Evolutionary conservation across 768 basidiomycete genomes (phyloP).

Genomic region (Macrolepiota dolichaula): DNA sequence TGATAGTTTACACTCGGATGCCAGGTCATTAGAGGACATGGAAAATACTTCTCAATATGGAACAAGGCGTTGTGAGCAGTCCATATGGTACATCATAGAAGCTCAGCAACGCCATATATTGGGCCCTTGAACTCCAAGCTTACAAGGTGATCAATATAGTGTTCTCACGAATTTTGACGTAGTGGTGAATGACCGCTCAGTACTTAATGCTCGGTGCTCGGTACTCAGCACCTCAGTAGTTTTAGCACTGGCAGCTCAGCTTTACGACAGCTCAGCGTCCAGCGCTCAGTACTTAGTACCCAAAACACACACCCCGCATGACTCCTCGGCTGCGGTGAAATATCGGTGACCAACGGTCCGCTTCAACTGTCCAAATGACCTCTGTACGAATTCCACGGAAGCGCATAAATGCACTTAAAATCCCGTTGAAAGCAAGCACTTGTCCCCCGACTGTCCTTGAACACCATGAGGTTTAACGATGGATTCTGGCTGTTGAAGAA

Average conservation of each 20-base stretch:
- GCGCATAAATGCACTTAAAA: conserved; percentile 4
- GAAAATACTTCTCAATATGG: background rate
- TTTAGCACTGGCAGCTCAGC: background rate
- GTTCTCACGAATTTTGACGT: background rate
- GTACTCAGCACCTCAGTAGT: background rate
- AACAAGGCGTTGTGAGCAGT: background rate
- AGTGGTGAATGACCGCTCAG: no score
- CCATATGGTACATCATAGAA: background rate
- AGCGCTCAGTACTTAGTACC: background rate
- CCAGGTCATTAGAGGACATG: background rate
- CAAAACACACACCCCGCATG: background rate
- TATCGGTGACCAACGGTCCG: conserved; percentile 6
- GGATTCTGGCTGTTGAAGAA: conserved; percentile 68
- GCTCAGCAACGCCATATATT: background rate
- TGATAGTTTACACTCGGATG: no score
- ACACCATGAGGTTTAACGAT: conserved; percentile 67
- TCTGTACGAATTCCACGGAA: background rate
- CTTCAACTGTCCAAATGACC: conserved; percentile 10
- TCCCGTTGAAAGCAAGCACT: background rate
- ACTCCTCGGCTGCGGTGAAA: background rate
- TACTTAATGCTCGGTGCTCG: no score
- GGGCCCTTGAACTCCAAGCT: background rate
- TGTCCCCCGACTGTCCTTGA: no score
- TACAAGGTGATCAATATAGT: background rate
- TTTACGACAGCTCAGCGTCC: no score